Conservation (phyloP, 202 grass and related monocot species). For the Schoenoplectus tabernaemontani region DNA sequence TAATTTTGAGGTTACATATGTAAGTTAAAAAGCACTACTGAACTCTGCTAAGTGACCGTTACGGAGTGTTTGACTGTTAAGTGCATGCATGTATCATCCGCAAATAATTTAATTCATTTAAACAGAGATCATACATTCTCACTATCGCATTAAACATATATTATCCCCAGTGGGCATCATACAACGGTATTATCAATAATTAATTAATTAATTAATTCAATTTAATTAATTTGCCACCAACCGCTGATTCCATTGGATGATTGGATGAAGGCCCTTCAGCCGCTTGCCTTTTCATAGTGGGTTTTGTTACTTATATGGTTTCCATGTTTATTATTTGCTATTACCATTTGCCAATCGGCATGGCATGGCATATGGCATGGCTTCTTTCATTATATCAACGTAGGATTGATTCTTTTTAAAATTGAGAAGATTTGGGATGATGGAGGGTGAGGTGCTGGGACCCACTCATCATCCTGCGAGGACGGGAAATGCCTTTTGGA, state of each 20-base stretch:
- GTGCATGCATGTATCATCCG: background rate
- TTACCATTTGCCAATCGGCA: no score
- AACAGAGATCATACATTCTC: background rate
- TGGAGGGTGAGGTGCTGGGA: background rate
- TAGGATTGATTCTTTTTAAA: background rate
- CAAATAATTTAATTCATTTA: background rate
- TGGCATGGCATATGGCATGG: no score
- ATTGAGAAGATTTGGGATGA: background rate
- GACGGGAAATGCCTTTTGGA: slow-evolving; percentile 8
- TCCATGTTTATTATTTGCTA: background rate
- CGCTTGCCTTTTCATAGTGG: background rate
- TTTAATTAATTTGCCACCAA: background rate
- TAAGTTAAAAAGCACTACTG: no score
- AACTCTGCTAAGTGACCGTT: background rate
- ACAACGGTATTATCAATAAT: background rate
- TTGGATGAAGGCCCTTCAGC: background rate
- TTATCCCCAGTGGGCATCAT: background rate
- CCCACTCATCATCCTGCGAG: background rate
- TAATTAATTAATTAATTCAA: background rate
- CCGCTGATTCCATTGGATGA: slow-evolving; percentile 1
- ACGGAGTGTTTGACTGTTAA: background rate
- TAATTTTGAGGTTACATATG: no score
- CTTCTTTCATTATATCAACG: background rate
- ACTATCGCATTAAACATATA: background rate
- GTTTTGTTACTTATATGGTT: background rate